phyloP scores from a whole-genome alignment of 2,329 filamentous ascomycete genomes.

The Fusarium cicatricum region DNA sequence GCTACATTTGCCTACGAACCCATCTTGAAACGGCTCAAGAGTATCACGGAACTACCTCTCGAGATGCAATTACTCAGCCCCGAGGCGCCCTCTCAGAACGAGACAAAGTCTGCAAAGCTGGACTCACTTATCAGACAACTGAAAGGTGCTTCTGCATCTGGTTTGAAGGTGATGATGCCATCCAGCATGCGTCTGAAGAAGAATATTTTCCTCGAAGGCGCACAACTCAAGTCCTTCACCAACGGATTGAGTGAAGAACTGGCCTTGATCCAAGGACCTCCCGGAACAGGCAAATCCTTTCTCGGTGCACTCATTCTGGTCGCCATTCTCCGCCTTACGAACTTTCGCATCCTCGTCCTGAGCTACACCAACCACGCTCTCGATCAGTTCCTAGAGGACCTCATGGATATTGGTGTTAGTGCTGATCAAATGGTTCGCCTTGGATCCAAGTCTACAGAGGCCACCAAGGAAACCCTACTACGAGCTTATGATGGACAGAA shows the following conservation, averaged over 20 bases:
- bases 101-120: constrained; percentile 17
- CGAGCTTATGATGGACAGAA: constrained; percentile 46
- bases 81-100: background rate
- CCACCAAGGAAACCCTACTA: constrained; percentile 59
- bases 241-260: constrained; percentile 61
- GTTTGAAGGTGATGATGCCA: constrained; percentile 15
- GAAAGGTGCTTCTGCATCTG: background rate
- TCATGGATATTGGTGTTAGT: constrained; percentile 66
- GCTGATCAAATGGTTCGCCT: constrained; percentile 64
- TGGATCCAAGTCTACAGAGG: constrained; percentile 63
- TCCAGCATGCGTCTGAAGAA: constrained; percentile 29
- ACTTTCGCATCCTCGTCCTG: constrained; percentile 66
- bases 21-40: constrained; percentile 66
- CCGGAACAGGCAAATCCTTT: constrained; percentile 80
- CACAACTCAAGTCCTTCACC: constrained; percentile 66
- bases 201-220: constrained; percentile 38
- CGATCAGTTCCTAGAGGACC: constrained; percentile 71
- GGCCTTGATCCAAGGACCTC: constrained; percentile 75
- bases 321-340: constrained; percentile 58
- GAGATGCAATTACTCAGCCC: constrained; percentile 58
- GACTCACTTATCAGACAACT: background rate
- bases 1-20: constrained; percentile 75
- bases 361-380: constrained; percentile 75
- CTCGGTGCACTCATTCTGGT: constrained; percentile 71
- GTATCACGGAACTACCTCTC: constrained; percentile 63